Conservation (phyloP, 2,329 filamentous ascomycete genomes). For the Bipolaris zeicola region DNA sequence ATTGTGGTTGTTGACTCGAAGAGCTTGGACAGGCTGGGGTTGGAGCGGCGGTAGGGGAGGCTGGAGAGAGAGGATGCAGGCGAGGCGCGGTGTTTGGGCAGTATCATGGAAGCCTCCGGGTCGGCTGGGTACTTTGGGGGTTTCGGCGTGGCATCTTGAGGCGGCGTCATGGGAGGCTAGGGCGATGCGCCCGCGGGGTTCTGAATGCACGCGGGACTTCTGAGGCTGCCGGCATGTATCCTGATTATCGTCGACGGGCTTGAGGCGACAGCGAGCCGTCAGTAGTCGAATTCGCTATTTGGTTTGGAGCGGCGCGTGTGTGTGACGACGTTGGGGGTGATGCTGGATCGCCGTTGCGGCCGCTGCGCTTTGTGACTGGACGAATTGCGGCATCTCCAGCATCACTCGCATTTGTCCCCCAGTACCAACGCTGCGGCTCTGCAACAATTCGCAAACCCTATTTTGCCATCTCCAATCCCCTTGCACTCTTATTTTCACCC, state of each 20-base stretch:
- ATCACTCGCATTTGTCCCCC: constrained; percentile 16
- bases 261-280: constrained; percentile 8
- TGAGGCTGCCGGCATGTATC: constrained; percentile 44
- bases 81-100: constrained; percentile 64
- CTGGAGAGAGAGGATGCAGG: constrained; percentile 66
- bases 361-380: constrained; percentile 43
- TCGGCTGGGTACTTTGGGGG: constrained; percentile 59
- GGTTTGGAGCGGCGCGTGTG: constrained; percentile 17
- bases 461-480: background rate
- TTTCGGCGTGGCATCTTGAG: constrained; percentile 47
- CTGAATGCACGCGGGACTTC: constrained; percentile 35
- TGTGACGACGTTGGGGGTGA: constrained; percentile 29
- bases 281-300: constrained; percentile 11
- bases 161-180: constrained; percentile 49
- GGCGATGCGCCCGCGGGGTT: constrained; percentile 44
- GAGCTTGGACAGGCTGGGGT: constrained; percentile 58
- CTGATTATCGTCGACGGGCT: constrained; percentile 12
- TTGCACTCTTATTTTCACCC: constrained; percentile 4
- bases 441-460: too few relatives aligned
- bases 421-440: constrained; percentile 13
- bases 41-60: constrained; percentile 60
- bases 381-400: constrained; percentile 36
- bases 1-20: constrained; percentile 58
- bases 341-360: constrained; percentile 31
- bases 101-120: constrained; percentile 64